These are phyloP conservation scores for Talinum fruticosum DNA, from an alignment of 148 eudicot genomes.

Conservation along the genomic window DNA sequence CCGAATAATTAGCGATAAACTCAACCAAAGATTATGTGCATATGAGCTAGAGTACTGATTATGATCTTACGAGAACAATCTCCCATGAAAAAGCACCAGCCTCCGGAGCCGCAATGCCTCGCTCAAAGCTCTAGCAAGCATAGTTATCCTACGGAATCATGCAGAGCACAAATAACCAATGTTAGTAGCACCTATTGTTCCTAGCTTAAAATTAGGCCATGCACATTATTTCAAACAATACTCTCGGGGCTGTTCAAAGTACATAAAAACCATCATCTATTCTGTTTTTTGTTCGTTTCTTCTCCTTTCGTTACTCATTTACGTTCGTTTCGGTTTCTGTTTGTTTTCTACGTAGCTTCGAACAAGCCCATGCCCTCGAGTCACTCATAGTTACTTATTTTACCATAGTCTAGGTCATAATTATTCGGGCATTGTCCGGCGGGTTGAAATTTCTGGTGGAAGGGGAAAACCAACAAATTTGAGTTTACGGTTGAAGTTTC, in stretches of 20 bases:
- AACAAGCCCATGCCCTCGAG: too few species aligned
- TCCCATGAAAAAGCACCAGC: constrained; percentile 91
- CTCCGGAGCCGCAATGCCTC: constrained; percentile 86
- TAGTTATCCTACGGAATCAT: constrained; percentile 65
- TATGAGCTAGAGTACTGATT: neutral
- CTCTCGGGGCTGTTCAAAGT: too few species aligned
- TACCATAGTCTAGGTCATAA: neutral
- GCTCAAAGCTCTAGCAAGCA: constrained; percentile 95
- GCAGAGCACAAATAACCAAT: constrained; percentile 10
- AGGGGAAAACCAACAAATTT: too few species aligned
- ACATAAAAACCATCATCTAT: too few species aligned
- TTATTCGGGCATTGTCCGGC: neutral
- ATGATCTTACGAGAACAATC: constrained; percentile 67
- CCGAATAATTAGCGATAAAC: constrained; percentile 1
- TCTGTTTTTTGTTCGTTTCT: too few species aligned
- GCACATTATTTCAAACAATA: neutral
- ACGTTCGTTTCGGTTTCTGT: too few species aligned
- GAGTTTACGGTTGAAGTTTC: too few species aligned
- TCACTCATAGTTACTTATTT: too few species aligned
- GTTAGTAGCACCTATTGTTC: neutral
- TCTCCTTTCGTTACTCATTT: too few species aligned
- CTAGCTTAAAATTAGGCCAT: neutral
- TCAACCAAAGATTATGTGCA: neutral
- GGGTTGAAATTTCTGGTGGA: neutral
- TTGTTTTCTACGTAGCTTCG: too few species aligned